phyloP scores from a whole-genome alignment of 2,329 filamentous ascomycete species.

The Verticillium nonalfalfae region DNA sequence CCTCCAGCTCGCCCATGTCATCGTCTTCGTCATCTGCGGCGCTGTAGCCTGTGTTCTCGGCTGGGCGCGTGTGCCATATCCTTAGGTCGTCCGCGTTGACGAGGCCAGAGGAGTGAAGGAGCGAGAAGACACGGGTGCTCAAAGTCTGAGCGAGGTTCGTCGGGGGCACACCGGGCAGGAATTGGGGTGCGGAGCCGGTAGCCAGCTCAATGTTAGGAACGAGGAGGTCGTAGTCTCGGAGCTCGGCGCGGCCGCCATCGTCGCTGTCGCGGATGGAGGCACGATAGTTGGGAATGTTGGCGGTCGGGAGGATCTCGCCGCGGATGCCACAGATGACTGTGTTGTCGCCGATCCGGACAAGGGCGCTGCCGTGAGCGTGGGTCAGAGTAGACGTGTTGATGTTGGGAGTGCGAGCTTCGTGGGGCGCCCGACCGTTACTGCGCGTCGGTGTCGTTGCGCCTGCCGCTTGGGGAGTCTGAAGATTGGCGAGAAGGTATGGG shows the following conservation, averaged over 20 bases:
- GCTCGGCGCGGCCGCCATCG: constrained; percentile 33
- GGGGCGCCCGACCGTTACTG: constrained; percentile 72
- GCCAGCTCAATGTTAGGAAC: constrained; percentile 92
- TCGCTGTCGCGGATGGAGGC: constrained; percentile 22
- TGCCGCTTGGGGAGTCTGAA: constrained; percentile 36
- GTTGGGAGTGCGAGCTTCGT: constrained; percentile 64
- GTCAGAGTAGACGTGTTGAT: constrained; percentile 80
- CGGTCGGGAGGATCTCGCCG: constrained; percentile 72
- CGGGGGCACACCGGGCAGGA: constrained; percentile 78
- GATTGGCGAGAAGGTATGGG: constrained; percentile 83
- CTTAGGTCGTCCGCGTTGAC: constrained; percentile 62
- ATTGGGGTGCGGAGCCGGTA: constrained; percentile 82
- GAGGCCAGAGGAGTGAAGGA: constrained; percentile 66
- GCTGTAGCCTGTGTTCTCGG: constrained; percentile 21
- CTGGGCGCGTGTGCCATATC: constrained; percentile 58
- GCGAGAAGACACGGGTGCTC: constrained; percentile 69
- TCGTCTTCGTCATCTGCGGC: constrained; percentile 26
- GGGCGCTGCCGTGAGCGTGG: constrained; percentile 83
- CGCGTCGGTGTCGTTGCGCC: constrained; percentile 47
- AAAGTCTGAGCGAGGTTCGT: constrained; percentile 76
- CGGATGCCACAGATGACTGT: constrained; percentile 92
- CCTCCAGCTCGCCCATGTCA: constrained; percentile 19
- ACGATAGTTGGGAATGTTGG: constrained; percentile 65
- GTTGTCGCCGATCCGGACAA: constrained; percentile 83
- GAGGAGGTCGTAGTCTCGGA: constrained; percentile 63